phyloP scores from a whole-genome alignment of 192 early-diverging fungal species.

The Geosiphon pyriformis region DNA sequence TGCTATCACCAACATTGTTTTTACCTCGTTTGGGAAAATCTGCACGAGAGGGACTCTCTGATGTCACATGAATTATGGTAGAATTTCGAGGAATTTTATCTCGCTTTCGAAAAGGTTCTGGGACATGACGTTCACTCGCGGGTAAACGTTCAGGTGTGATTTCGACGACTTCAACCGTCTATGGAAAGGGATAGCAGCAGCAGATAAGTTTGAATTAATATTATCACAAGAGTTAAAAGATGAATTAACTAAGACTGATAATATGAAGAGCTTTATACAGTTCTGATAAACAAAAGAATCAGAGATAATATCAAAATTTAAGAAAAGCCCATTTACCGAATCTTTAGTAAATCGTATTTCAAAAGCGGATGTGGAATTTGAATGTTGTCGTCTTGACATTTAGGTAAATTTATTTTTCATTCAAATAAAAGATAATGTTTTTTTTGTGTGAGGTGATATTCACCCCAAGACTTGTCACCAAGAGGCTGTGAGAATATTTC shows the following conservation, averaged over 20 bases:
- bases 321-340: not conserved
- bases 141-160: not conserved
- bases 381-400: not conserved
- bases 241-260: not conserved
- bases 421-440: not conserved
- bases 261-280: no score
- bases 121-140: not conserved
- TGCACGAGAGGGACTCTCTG: no score
- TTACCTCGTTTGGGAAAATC: not conserved
- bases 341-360: conserved; percentile 19
- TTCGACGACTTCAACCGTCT: conserved; percentile 2
- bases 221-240: not conserved
- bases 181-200: not conserved
- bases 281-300: not conserved
- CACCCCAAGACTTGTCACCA: not conserved
- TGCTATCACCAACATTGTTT: not conserved
- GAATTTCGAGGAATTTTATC: conserved; percentile 24
- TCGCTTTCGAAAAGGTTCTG: conserved; percentile 19
- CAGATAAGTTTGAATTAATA: not conserved
- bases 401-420: not conserved
- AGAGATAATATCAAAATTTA: not conserved
- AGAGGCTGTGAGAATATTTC: not conserved
- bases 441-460: not conserved
- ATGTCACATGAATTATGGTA: not conserved
- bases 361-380: conserved; percentile 4